A percentile compares a stretch with the other conserved stretches of the same genome.
These are phyloP conservation scores for Davidsoniella neocaledoniae DNA, from an alignment of 2,329 filamentous ascomycete genomes.

Conservation along the genomic window DNA sequence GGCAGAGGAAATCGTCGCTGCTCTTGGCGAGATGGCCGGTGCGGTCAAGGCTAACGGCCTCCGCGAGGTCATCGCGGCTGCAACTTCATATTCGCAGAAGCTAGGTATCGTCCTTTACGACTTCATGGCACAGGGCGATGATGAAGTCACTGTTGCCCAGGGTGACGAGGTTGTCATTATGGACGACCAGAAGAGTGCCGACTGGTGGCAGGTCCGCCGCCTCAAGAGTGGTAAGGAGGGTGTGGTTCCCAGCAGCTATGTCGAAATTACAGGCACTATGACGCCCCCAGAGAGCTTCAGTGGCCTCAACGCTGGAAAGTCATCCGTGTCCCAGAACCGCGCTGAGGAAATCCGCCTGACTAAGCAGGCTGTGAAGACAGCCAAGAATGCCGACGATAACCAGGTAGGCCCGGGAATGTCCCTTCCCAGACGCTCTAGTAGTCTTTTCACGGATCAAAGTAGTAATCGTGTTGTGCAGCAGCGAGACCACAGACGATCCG, in stretches of 20 bases:
- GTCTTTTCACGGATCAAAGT: conserved; percentile 52
- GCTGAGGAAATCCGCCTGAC: conserved; percentile 70
- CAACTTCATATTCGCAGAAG: conserved; percentile 51
- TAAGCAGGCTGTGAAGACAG: conserved; percentile 56
- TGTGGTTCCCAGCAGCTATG: conserved; percentile 90
- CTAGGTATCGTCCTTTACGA: conserved; percentile 83
- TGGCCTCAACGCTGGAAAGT: conserved; percentile 37
- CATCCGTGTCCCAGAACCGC: conserved; percentile 59
- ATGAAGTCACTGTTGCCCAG: conserved; percentile 81
- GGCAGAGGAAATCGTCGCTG: conserved; percentile 77
- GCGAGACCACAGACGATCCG: conserved; percentile 39
- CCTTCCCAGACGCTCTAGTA: conserved; percentile 65
- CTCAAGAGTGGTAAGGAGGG: conserved; percentile 88
- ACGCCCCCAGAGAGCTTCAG: conserved; percentile 30
- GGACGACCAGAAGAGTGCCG: conserved; percentile 82
- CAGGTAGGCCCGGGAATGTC: conserved; percentile 61
- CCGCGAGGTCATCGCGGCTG: conserved; percentile 71
- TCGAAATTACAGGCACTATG: conserved; percentile 64
- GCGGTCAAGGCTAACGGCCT: conserved; percentile 70
- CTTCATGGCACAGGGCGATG: conserved; percentile 90
- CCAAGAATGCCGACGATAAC: conserved; percentile 22
- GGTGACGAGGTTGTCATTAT: conserved; percentile 84
- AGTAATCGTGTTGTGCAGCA: conserved; percentile 48
- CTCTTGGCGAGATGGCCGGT: conserved; percentile 76
- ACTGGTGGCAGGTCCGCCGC: conserved; percentile 94